Base-by-base conservation (phyloP, 148 eudicot genomes). In the Dianthus caryophyllus region DNA sequence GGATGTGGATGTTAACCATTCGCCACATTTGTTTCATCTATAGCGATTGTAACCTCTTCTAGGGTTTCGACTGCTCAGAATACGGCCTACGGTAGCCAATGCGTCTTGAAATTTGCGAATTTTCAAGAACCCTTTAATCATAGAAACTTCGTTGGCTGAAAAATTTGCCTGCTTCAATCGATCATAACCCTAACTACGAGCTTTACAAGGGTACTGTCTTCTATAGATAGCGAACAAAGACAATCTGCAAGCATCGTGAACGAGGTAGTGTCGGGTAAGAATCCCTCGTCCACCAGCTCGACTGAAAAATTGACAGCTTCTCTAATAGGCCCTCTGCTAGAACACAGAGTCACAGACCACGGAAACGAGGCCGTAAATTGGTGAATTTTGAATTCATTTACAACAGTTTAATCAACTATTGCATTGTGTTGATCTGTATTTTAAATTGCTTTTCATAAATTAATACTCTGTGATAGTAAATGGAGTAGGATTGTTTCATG, bases 171-270 rank as follows among this genome's bases (percentile, higher is more conserved):
- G 80, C 71, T 71, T 71, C 93, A n/a, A n/a, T n/a, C n/a, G n/a
- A n/a, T 71, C 92, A 94, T 88, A 50, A 90, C 75, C 83, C 67
- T 78, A 46, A 79, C 82, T 55, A 88, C 80, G 47, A 94, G 90
- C 80, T 81, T 84, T 39, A 79, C 51, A 18, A 94, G 73, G 3
- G 87, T 84, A n/a, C n/a, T 84, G 26, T 82, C 96, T 77, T 90
- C 98, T 97, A 83, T 94, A 63, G 83, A 69, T 29, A 90, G 70
- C 66, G 96, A 72, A 76, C 84, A 76, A 49, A 94, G 92, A 70
- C 97, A 97, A 65, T 90, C 96, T 36, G 98, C 98, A 65, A 94
- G 76, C 96, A 90, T 84, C 68, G 63, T 71, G 68, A 94, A 90
- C 0, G 90, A 74, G 13, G 87, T 71, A 71, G 80, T 77, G 46